These are phyloP conservation scores for Globisporangium viniferum DNA, from an alignment of 352 stramenopile genomes.

Conservation along the genomic window DNA sequence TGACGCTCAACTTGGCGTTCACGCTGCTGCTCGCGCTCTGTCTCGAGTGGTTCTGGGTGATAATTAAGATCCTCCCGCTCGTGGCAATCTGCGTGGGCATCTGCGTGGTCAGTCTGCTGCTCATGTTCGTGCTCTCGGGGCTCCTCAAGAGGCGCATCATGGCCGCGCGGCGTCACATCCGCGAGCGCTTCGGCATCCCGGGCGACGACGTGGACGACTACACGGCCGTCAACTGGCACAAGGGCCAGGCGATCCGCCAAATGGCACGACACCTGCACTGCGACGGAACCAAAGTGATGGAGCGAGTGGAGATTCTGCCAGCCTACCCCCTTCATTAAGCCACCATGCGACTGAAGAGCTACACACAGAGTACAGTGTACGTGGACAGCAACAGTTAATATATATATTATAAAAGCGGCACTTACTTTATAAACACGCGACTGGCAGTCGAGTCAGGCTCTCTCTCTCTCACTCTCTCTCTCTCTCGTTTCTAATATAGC, in stretches of 20 bases:
- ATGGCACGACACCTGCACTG: neutral
- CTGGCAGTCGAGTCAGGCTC: no score
- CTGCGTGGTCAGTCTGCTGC: neutral
- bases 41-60: neutral
- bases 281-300: neutral
- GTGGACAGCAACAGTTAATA: no score
- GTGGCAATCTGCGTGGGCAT: neutral
- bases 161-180: neutral
- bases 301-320: neutral
- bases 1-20: neutral
- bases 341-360: no score
- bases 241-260: neutral
- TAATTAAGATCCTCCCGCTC: neutral
- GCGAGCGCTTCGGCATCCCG: constrained; percentile 4
- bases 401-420: no score
- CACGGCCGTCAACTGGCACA: neutral
- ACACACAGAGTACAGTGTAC: no score
- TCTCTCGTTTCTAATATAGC: no score
- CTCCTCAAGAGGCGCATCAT: neutral
- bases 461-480: no score
- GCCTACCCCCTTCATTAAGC: neutral
- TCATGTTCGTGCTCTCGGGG: neutral
- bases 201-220: neutral
- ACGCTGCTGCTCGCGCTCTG: neutral
- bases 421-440: no score